These are phyloP conservation scores for Cruciata laevipes DNA, from an alignment of 257 asterid species.

Conservation along the genomic window DNA sequence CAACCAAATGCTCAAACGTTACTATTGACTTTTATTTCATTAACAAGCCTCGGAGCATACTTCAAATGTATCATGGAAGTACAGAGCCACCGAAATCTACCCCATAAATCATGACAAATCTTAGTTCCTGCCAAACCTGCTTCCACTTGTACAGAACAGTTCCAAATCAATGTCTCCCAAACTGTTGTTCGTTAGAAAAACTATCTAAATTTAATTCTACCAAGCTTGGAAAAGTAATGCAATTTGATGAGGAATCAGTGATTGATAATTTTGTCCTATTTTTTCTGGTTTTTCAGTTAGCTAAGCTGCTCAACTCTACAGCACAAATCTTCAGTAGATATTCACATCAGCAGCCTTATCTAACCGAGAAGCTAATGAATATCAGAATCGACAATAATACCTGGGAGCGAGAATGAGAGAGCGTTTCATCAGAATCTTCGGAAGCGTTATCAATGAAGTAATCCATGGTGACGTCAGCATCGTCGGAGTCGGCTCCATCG, in stretches of 20 bases:
- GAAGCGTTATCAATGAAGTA: constrained; percentile 69
- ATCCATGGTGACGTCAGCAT: constrained; percentile 53
- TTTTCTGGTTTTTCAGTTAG: background rate
- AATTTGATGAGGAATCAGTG: background rate
- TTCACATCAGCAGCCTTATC: background rate
- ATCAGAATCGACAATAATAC: constrained; percentile 26
- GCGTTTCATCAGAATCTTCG: constrained; percentile 61
- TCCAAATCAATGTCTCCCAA: background rate
- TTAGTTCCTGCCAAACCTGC: background rate
- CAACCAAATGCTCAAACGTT: background rate
- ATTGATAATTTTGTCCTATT: no score
- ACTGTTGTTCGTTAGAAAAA: background rate
- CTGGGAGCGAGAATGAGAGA: constrained; percentile 60
- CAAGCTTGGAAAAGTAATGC: background rate
- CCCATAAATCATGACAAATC: background rate
- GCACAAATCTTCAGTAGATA: background rate
- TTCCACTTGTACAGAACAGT: background rate
- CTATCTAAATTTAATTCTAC: background rate
- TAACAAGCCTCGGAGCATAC: background rate
- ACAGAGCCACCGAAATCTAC: background rate
- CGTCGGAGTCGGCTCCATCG: constrained; percentile 52
- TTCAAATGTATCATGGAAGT: background rate
- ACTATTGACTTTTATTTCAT: background rate
- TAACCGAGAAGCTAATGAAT: background rate
- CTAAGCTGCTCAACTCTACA: background rate